phyloP scores from a whole-genome alignment of 768 basidiomycete genomes.

The Leccinum sublutescens region DNA sequence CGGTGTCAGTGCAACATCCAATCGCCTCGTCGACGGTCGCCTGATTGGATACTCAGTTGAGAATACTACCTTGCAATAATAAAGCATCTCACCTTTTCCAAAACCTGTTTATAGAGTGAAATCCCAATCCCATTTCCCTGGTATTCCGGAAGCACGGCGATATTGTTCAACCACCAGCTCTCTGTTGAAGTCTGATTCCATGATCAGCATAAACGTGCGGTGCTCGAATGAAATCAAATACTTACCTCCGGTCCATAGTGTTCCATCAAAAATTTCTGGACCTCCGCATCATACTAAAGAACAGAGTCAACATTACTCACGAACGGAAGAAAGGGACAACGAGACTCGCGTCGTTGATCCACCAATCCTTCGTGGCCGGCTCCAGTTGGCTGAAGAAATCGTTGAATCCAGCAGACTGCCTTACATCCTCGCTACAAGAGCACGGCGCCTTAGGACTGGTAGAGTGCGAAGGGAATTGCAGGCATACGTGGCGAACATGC shows the following conservation, averaged over 20 bases:
- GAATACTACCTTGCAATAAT: background rate
- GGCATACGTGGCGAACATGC: background rate
- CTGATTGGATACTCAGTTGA: background rate
- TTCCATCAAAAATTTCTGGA: background rate
- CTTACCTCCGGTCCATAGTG: background rate
- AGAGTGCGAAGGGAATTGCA: background rate
- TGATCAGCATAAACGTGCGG: background rate
- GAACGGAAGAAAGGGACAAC: background rate
- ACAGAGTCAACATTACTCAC: background rate
- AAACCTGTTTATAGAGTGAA: background rate
- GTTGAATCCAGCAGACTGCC: background rate
- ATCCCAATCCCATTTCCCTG: constrained; percentile 6
- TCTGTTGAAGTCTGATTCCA: background rate
- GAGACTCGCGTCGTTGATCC: constrained; percentile 1
- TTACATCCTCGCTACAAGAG: background rate
- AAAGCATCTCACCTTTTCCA: background rate
- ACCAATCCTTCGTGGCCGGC: constrained; percentile 4
- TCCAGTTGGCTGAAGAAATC: constrained; percentile 1
- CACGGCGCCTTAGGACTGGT: no score
- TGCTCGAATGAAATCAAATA: background rate
- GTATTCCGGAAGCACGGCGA: constrained; percentile 1
- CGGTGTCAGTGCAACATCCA: constrained; percentile 1
- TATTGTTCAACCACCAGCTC: constrained; percentile 7
- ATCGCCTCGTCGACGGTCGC: background rate
- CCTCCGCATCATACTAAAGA: background rate